Evolutionary conservation across 139 green algal genomes (phyloP), one percentile per base, ranked within the genome.

Genomic region (Yamagishiella unicocca): DNA sequence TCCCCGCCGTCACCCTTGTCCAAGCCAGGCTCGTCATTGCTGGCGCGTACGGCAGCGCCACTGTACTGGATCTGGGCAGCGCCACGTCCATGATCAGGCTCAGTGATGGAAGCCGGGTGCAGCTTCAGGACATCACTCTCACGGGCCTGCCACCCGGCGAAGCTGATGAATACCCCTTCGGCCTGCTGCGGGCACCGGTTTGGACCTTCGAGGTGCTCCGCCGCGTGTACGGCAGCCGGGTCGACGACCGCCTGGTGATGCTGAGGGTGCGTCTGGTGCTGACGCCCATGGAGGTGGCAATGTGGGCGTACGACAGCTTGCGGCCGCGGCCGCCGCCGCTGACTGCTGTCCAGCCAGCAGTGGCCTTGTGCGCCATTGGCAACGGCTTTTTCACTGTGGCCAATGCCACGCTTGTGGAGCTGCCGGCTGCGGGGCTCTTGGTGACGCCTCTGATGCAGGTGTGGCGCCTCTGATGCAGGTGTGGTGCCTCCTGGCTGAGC

Each of bases 161-260:
- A 17, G 25, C 38, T 25, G 17, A 5, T 12, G 0, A 19, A 0
- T 62, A 66, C 43, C 73, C 73, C 19, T 43, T 62, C 37, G 45
- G 29, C 25, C 73, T 81, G 73, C 25, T 81, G 43, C 73, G 73
- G 0, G 42, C 25, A 0, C 73, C 73, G 9, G 73, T 81, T 10
- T 81, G 73, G 73, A 62, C 73, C 27, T 62, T 81, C 17, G 43
- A 64, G 29, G 64, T 81, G 4, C 27, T 17, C 7, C 73, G 73
- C 0, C 31, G 31, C 31, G 42, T 62, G 12, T 33, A 29, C 5
- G 73, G 45, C 25, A 12, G 12, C 38, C 12, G 3, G 4, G 38
- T 64, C 29, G 8, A 3, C 29, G 40, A 22, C 0, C 73, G 45
- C 27, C 45, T 81, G 42, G 12, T 45, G 73, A 43, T 81, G 43